Conservation (phyloP, 164 flowering plant species). For the Malania oleifera region DNA sequence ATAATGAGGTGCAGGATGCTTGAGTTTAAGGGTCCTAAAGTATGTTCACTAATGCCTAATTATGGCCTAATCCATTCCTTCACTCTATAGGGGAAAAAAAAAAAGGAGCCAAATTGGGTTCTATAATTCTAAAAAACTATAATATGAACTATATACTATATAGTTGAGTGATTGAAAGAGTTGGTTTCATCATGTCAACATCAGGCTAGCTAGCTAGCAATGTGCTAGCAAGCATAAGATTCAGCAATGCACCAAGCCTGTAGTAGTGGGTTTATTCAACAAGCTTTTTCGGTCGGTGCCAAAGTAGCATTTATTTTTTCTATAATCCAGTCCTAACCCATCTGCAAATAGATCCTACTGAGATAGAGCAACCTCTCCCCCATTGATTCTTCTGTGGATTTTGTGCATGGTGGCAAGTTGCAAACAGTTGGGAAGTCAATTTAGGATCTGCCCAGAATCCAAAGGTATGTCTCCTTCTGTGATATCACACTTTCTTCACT, state of each 20-base stretch:
- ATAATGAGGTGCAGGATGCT: background rate
- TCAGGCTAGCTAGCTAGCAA: slow-evolving; percentile 9
- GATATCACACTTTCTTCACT: too few relatives aligned
- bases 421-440: background rate
- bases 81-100: too few relatives aligned
- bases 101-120: too few relatives aligned
- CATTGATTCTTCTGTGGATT: background rate
- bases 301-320: slow-evolving; percentile 4
- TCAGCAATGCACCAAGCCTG: slow-evolving; percentile 9
- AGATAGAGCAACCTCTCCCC: background rate
- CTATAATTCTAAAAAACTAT: too few relatives aligned
- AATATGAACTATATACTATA: too few relatives aligned
- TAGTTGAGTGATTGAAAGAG: too few relatives aligned
- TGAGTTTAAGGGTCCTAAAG: background rate
- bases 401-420: slow-evolving; percentile 1
- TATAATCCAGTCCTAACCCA: background rate
- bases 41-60: too few relatives aligned
- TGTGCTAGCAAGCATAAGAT: background rate
- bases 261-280: slow-evolving; percentile 4
- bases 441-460: too few relatives aligned
- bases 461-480: too few relatives aligned
- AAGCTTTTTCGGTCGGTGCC: slow-evolving; percentile 7
- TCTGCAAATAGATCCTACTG: background rate
- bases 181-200: slow-evolving; percentile 5
- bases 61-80: too few relatives aligned